Percentiles rank a stretch among this genome's conserved stretches.
Evolutionary conservation across 441 rosid species (phyloP).

Genomic region (Populus hybrid): DNA sequence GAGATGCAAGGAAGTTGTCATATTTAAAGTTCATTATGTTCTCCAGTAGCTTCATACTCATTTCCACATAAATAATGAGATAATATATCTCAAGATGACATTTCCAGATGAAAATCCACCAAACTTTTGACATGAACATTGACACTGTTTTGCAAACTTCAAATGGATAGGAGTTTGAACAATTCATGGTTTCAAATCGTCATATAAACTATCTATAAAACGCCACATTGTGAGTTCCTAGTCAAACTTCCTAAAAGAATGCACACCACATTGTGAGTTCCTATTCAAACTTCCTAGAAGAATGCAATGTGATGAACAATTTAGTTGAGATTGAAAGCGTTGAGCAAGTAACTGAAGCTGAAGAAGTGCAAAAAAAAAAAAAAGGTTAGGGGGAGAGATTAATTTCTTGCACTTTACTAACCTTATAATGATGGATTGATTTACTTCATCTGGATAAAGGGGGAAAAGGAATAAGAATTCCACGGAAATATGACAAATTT

Average conservation of each 20-base stretch:
- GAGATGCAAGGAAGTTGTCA: not conserved
- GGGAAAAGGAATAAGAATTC: constrained; percentile 27
- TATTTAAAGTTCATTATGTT: not conserved
- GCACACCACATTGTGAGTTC: not conserved
- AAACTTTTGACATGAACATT: not conserved
- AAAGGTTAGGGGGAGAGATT: constrained; percentile 5
- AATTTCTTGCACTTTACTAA: constrained; percentile 32
- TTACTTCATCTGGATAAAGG: constrained; percentile 84
- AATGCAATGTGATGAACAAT: not conserved
- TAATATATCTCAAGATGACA: not conserved
- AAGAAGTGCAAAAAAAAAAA: not conserved
- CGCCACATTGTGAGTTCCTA: not conserved
- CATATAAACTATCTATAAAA: not conserved
- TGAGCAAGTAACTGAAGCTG: not conserved
- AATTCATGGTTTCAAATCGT: not conserved
- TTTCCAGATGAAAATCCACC: not conserved
- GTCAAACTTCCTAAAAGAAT: not conserved
- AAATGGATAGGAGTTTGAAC: not conserved
- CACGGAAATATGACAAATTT: not conserved
- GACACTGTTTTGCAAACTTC: not conserved
- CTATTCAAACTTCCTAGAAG: not conserved
- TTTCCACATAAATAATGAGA: not conserved
- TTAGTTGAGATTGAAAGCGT: not conserved
- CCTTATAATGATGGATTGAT: constrained; percentile 99
- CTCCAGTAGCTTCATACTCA: not conserved